These are phyloP conservation scores for Citrus medica DNA, from an alignment of 345 rosid species.

Conservation along the genomic window DNA sequence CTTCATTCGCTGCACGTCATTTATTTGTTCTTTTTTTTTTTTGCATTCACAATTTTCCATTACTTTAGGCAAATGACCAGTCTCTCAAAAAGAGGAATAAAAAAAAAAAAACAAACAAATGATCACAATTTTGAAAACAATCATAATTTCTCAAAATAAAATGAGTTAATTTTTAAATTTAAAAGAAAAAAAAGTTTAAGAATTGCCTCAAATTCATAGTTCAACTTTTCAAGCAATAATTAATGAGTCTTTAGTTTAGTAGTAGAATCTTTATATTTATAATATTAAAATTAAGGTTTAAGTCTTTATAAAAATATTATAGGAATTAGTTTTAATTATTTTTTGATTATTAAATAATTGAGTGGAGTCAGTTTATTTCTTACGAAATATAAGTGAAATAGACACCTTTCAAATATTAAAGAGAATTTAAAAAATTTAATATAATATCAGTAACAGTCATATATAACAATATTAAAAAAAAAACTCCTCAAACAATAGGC, in stretches of 20 bases:
- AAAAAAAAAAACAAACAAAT: too few relatives aligned
- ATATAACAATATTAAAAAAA: too few relatives aligned
- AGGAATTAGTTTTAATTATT: fast-evolving
- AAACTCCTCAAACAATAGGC: too few relatives aligned
- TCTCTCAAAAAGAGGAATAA: not conserved
- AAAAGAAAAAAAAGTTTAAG: too few relatives aligned
- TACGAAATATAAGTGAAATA: too few relatives aligned
- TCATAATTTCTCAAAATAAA: too few relatives aligned
- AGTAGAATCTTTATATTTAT: fast-evolving
- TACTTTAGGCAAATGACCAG: not conserved
- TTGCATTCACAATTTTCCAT: not conserved
- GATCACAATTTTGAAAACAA: not conserved
- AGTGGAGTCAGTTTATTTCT: fast-evolving
- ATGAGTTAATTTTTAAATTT: not conserved
- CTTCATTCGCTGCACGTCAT: too few relatives aligned
- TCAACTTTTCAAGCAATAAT: too few relatives aligned
- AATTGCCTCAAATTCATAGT: not conserved
- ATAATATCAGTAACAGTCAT: fast-evolving
- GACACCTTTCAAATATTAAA: fast-evolving
- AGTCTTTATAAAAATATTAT: fast-evolving
- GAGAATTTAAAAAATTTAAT: too few relatives aligned
- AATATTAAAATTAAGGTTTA: fast-evolving
- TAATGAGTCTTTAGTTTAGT: fast-evolving
- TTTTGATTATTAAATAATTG: too few relatives aligned
- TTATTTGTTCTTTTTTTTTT: too few relatives aligned